Evolutionary conservation across 257 asterid genomes (phyloP), one percentile per base, ranked within the genome.

Genomic region (Anisodus tanguticus): DNA sequence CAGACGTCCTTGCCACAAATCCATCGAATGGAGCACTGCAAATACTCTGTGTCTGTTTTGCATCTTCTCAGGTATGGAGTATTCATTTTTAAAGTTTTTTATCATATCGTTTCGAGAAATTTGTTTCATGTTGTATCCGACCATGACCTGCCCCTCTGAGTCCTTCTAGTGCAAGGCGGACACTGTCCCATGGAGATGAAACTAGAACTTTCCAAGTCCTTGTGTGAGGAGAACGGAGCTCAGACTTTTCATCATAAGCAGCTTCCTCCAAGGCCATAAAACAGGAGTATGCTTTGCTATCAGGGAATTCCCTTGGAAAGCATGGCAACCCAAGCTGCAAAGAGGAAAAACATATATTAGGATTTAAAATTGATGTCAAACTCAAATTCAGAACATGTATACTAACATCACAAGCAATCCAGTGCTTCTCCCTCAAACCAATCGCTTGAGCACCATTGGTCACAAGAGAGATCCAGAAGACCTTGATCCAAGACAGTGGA

Each of bases 231-330:
- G 98, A 93, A 84, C 83, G 83, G 66, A 86, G 89, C 39, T 26
- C 85, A 55, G 86, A 86, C 85, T 90, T 93, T 22, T 91, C 80
- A 85, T 85, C 85, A 81, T 69, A 59, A 58, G 82, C 89, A 85
- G 81, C 85, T 67, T 90, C 90, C 86, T 93, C 94, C 87, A 83
- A 87, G 77, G 79, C 89, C 97, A 92, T 91, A 16, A 86, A 58
- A 63, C 87, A 81, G 5, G 94, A 83, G 85, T 91, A 93, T 45
- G 98, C 94, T 66, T 85, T 87, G 92, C 94, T 89, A 71, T 96
- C 98, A 54, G 99, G 98, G 88, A 91, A 94, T 82, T 94, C 97
- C 7, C 68, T 84, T 77, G 99, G 98, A 83, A 96, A 94, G 83
- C 72, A 89, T 41, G 99, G 95, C 87, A 91, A 88, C 55, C 94